phyloP scores from a whole-genome alignment of 768 basidiomycete species.

The Filobasidium floriforme region DNA sequence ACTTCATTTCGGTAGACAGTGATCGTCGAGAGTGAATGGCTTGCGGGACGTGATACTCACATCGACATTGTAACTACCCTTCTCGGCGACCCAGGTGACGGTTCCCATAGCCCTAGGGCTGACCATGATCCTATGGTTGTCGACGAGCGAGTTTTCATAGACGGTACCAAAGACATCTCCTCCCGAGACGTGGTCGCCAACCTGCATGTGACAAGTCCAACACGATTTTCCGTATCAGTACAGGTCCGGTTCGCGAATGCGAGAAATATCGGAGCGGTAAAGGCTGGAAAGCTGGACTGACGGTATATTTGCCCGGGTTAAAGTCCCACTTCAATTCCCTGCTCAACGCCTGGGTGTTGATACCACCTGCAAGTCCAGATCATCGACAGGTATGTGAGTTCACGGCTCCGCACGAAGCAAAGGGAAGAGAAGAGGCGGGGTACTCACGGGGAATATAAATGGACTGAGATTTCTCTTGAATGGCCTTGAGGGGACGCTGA shows the following conservation, averaged over 20 bases:
- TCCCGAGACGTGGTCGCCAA: slow-evolving; percentile 94
- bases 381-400: not conserved
- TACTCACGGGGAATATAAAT: slow-evolving; percentile 78
- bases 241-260: too few species aligned
- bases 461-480: slow-evolving; percentile 94
- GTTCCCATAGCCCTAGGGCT: slow-evolving; percentile 89
- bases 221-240: too few species aligned
- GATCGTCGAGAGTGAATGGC: not conserved
- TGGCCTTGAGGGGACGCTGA: slow-evolving; percentile 78
- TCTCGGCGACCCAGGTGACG: slow-evolving; percentile 84
- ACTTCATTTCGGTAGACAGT: not conserved
- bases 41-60: slow-evolving; percentile 50
- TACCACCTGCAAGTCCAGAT: slow-evolving; percentile 58
- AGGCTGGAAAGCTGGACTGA: too few species aligned
- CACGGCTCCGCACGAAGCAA: not conserved
- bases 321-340: slow-evolving; percentile 91
- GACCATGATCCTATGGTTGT: slow-evolving; percentile 96
- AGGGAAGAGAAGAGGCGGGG: not conserved
- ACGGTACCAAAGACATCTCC: slow-evolving; percentile 93
- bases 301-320: slow-evolving; percentile 70
- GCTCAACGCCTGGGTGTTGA: slow-evolving; percentile 92
- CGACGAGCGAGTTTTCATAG: slow-evolving; percentile 92
- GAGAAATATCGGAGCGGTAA: too few species aligned
- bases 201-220: too few species aligned
- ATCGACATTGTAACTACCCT: slow-evolving; percentile 84